Base-by-base conservation (phyloP, 106 monocot species). In the Allium sativum region DNA sequence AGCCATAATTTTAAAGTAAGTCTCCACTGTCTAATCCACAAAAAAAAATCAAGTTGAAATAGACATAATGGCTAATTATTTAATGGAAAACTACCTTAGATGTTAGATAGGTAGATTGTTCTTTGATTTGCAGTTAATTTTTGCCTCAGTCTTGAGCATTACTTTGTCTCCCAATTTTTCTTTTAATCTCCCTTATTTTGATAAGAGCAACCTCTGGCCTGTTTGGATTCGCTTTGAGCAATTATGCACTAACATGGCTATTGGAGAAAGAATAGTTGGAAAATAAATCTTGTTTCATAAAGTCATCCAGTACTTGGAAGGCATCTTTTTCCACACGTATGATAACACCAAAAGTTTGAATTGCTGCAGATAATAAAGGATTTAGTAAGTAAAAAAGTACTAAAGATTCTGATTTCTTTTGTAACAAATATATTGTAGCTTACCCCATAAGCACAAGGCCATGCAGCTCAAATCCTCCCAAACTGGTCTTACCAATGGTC, bases 181-280 rank as follows among this genome's bases (percentile, higher is more conserved):
- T 76, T 54, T 91, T 98, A 65, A 98, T 88, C 75, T 98, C 98
- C 69, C 88, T 73, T 66, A 92, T 61, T 56, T 85, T 98, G 16
- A 98, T 82, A 70, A 85, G 84, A 3, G 76, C 77, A 65, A 87
- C 81, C 67, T 92, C 92, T 13, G 98, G 88, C 74, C 92, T 87
- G 64, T 98, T 92, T n/a, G 98, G 88, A 41, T 92, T 76, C 43
- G 92, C 98, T 83, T 92, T 98, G 20, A 98, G 85, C 42, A 98
- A 85, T 92, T 98, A 51, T 8, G n/a, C n/a, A 64, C 18, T 47
- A 12, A 46, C 47, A 53, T 18, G 31, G 70, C 59, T 10, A 48
- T n/a, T 45, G 19, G 15, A 68, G 19, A 65, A 43, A 48, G 14
- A 73, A 0, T 12, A 52, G 16, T 10, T 22, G 11, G 58, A 44